These are phyloP conservation scores for Ophiostoma ulmi DNA, from an alignment of 2,329 filamentous ascomycete genomes.

Conservation along the genomic window DNA sequence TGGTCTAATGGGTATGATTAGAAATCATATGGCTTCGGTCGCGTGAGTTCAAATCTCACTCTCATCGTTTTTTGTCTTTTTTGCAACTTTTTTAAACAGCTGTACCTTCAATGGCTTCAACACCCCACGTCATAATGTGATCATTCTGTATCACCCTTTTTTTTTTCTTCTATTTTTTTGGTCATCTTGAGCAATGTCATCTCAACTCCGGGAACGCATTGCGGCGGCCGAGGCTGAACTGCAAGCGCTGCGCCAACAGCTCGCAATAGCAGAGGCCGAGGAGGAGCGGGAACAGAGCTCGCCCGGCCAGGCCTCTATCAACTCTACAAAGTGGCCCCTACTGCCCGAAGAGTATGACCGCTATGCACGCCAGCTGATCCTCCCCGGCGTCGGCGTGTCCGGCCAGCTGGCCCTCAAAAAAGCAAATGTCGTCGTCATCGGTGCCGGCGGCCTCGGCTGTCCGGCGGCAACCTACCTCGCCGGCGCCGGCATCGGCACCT, in stretches of 20 bases:
- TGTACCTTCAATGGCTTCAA: neutral
- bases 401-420: constrained; percentile 70
- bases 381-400: constrained; percentile 71
- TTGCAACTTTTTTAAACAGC: neutral
- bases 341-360: constrained; percentile 69
- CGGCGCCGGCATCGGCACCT: constrained; percentile 75
- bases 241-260: constrained; percentile 40
- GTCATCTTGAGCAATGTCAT: constrained; percentile 21
- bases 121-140: constrained; percentile 7
- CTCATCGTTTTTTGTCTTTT: constrained; percentile 22
- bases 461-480: constrained; percentile 90
- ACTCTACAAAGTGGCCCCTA: constrained; percentile 60
- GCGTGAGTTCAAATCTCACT: constrained; percentile 28
- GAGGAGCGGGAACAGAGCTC: constrained; percentile 20
- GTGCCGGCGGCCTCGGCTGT: constrained; percentile 84
- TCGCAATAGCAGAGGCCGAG: constrained; percentile 39
- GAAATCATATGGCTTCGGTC: constrained; percentile 29
- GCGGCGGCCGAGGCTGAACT: constrained; percentile 46
- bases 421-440: constrained; percentile 72
- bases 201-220: constrained; percentile 45
- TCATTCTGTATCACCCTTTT: neutral
- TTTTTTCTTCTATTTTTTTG: neutral
- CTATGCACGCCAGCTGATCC: constrained; percentile 87
- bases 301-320: neutral
- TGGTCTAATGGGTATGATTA: constrained; percentile 29